A percentile compares a stretch with the other conserved stretches of the same genome.
Evolutionary conservation across 2,329 filamentous ascomycete species (phyloP).

Genomic region (Pseudonectria foliicola): DNA sequence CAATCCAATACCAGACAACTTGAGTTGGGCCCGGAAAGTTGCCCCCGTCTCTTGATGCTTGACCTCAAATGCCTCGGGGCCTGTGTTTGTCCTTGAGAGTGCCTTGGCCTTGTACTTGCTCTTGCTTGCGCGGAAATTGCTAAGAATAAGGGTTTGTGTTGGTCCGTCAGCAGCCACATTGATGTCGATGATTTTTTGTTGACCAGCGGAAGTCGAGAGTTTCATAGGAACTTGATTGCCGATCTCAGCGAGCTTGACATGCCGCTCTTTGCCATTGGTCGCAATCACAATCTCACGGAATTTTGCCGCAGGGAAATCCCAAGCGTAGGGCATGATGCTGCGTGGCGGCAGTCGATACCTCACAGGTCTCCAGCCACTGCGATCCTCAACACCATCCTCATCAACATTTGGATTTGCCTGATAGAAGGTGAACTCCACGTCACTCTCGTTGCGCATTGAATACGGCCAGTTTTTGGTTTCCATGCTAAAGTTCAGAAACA

Average conservation of each 20-base stretch:
- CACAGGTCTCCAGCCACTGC: slow-evolving; percentile 85
- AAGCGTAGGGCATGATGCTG: slow-evolving; percentile 99
- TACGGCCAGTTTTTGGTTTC: slow-evolving; percentile 97
- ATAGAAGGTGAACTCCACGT: slow-evolving; percentile 93
- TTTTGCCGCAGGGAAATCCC: slow-evolving; percentile 98
- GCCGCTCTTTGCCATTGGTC: slow-evolving; percentile 53
- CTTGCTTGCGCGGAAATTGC: slow-evolving; percentile 87
- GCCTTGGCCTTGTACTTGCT: slow-evolving; percentile 70
- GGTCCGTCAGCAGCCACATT: slow-evolving; percentile 94
- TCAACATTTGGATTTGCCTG: slow-evolving; percentile 90
- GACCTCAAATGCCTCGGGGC: slow-evolving; percentile 70
- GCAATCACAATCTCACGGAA: slow-evolving; percentile 82
- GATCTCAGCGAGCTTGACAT: slow-evolving; percentile 93
- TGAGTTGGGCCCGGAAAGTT: slow-evolving; percentile 82
- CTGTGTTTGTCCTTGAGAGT: slow-evolving; percentile 39
- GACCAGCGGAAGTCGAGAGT: slow-evolving; percentile 58
- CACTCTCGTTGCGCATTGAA: slow-evolving; percentile 97
- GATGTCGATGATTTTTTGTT: slow-evolving; percentile 88
- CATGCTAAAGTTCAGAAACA: slow-evolving; percentile 84
- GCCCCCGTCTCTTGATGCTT: slow-evolving; percentile 85
- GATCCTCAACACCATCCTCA: slow-evolving; percentile 77
- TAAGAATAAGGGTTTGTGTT: slow-evolving; percentile 87
- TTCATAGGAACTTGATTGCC: slow-evolving; percentile 95
- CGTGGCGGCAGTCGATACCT: slow-evolving; percentile 85
- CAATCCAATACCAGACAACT: slow-evolving; percentile 82